Percentiles rank a stretch among this genome's conserved stretches.
Evolutionary conservation across 2,329 filamentous ascomycete genomes (phyloP).

Genomic region (Dothistroma pini): DNA sequence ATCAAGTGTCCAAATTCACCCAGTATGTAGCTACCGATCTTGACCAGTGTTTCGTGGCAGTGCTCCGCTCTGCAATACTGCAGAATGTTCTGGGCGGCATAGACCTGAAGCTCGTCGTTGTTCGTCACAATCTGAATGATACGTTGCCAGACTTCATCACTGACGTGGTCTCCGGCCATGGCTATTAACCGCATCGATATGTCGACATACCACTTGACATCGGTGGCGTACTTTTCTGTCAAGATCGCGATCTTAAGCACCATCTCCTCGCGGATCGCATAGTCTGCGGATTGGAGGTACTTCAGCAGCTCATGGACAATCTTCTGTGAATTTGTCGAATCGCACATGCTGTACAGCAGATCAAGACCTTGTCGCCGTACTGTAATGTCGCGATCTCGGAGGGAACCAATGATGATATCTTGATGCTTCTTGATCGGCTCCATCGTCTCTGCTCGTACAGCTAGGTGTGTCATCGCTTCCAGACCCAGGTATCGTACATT

Average conservation of each 20-base stretch:
- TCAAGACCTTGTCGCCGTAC: slow-evolving; percentile 94
- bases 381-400: slow-evolving; percentile 95
- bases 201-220: slow-evolving; percentile 99
- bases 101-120: slow-evolving; percentile 96
- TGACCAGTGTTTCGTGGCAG: slow-evolving; percentile 95
- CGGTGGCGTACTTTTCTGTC: slow-evolving; percentile 97
- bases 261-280: slow-evolving; percentile 98
- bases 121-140: slow-evolving; percentile 99
- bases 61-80: slow-evolving; percentile 89
- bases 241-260: slow-evolving; percentile 97
- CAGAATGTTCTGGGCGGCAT: slow-evolving; percentile 88
- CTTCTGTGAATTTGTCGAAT: slow-evolving; percentile 85
- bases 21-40: slow-evolving; percentile 93
- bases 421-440: slow-evolving; percentile 99
- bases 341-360: slow-evolving; percentile 99
- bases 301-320: slow-evolving; percentile 92
- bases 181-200: slow-evolving; percentile 91
- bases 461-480: slow-evolving; percentile 97
- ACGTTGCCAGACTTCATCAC: slow-evolving; percentile 98
- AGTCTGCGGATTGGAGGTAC: slow-evolving; percentile 94
- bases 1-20: slow-evolving; percentile 97
- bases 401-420: slow-evolving; percentile 87
- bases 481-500: slow-evolving; percentile 95
- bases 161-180: slow-evolving; percentile 97
- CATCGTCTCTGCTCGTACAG: slow-evolving; percentile 85